These are phyloP conservation scores for Cymodocea nodosa DNA, from an alignment of 116 monocot genomes.

Conservation along the genomic window DNA sequence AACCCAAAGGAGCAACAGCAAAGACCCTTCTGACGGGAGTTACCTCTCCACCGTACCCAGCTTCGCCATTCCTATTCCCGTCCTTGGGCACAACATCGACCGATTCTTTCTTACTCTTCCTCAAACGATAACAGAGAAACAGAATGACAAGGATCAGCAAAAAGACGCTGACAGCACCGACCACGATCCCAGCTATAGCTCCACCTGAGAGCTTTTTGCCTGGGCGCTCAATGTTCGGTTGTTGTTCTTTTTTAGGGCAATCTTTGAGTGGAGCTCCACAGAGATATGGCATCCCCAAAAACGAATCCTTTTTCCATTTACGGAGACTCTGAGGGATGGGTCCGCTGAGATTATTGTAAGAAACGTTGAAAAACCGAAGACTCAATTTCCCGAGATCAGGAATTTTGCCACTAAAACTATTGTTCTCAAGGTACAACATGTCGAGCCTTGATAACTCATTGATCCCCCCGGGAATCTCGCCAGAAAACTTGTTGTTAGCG, in stretches of 20 bases:
- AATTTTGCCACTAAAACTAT: conserved; percentile 42
- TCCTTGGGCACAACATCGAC: not conserved
- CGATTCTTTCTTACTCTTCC: not conserved
- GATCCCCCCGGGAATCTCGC: conserved; percentile 16
- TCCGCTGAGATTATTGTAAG: conserved; percentile 43
- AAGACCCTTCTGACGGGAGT: not conserved
- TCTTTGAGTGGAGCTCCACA: conserved; percentile 31
- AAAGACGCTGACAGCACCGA: conserved; percentile 29
- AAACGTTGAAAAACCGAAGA: conserved; percentile 50
- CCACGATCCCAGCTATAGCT: conserved; percentile 58
- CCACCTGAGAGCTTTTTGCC: conserved; percentile 45
- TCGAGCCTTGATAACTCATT: conserved; percentile 27
- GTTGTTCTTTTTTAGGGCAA: conserved; percentile 20
- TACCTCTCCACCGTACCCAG: not conserved
- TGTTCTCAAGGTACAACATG: conserved; percentile 35
- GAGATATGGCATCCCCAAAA: conserved; percentile 28
- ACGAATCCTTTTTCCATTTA: conserved; percentile 14
- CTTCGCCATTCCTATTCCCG: not conserved
- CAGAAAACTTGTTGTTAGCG: conserved; percentile 45
- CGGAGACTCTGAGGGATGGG: conserved; percentile 35
- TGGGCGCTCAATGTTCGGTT: not conserved
- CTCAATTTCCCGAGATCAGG: conserved; percentile 14
- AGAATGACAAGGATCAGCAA: conserved; percentile 25
- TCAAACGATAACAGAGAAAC: conserved; percentile 20
- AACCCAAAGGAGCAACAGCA: not conserved